These are phyloP conservation scores for Caloboletus firmus DNA, from an alignment of 1,284 basidiomycete genomes.

Conservation along the genomic window DNA sequence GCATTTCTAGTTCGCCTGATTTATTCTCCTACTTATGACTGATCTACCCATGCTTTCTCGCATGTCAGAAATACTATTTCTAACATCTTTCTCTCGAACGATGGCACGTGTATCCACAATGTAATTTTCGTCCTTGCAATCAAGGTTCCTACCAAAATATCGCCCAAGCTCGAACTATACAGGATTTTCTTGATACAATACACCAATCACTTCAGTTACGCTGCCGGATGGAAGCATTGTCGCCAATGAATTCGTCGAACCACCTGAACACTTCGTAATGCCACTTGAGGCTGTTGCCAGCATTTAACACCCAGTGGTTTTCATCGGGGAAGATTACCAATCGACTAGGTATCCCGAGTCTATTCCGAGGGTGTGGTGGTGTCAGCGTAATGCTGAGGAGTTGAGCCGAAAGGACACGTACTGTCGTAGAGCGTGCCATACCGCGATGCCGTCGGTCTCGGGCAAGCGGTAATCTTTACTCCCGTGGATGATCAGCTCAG, in stretches of 20 bases:
- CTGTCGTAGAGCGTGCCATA: constrained; percentile 81
- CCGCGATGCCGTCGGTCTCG: constrained; percentile 79
- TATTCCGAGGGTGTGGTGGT: constrained; percentile 29
- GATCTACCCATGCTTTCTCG: constrained; percentile 4
- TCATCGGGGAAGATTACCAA: constrained; percentile 91
- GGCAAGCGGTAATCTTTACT: constrained; percentile 85
- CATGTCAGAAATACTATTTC: constrained; percentile 9
- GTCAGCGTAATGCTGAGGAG: neutral
- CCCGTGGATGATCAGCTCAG: constrained; percentile 82
- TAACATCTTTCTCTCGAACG: neutral
- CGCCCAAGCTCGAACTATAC: neutral
- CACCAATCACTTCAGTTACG: constrained; percentile 16
- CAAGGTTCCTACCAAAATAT: neutral
- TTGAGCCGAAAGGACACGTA: constrained; percentile 39
- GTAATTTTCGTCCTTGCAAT: constrained; percentile 7
- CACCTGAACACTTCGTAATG: constrained; percentile 88
- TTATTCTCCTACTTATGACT: constrained; percentile 19
- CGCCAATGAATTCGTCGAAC: constrained; percentile 74
- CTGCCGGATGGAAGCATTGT: constrained; percentile 6
- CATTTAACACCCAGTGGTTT: constrained; percentile 87
- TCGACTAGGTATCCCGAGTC: constrained; percentile 74
- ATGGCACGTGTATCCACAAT: constrained; percentile 6
- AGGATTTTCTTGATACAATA: neutral
- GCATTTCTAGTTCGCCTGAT: constrained; percentile 1
- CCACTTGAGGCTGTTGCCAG: constrained; percentile 81